Evolutionary conservation across 768 basidiomycete species (phyloP).

Genomic region (Pulveroboletus sp.): DNA sequence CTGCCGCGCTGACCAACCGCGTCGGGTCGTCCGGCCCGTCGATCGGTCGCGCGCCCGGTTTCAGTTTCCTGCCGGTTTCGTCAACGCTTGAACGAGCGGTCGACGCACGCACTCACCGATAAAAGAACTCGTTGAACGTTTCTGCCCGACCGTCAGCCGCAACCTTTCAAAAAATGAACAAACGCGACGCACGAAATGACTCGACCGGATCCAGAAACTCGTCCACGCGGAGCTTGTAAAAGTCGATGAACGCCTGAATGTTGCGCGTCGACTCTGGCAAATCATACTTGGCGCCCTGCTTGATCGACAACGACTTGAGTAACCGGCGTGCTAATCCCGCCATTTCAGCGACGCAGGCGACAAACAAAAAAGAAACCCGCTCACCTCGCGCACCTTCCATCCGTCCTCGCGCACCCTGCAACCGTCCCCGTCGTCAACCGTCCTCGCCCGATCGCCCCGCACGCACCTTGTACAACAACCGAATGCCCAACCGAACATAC

Average conservation of each 20-base stretch:
- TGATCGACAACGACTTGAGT: conserved; percentile 85
- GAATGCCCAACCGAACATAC: conserved; percentile 89
- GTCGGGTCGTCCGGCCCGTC: conserved; percentile 69
- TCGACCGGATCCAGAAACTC: conserved; percentile 82
- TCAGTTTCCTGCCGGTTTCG: conserved; percentile 71
- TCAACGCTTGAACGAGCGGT: background rate
- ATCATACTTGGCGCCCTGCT: conserved; percentile 93
- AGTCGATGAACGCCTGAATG: conserved; percentile 84
- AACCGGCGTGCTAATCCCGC: conserved; percentile 40
- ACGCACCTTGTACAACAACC: conserved; percentile 77
- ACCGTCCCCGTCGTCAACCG: background rate
- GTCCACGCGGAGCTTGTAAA: conserved; percentile 77
- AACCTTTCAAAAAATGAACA: background rate
- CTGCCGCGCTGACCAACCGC: conserved; percentile 84
- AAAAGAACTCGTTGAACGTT: conserved; percentile 93
- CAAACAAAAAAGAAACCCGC: conserved; percentile 16
- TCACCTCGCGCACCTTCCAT: conserved; percentile 88
- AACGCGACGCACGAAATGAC: conserved; percentile 66
- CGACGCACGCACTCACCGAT: conserved; percentile 42
- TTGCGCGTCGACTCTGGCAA: conserved; percentile 77
- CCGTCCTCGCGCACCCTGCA: conserved; percentile 71
- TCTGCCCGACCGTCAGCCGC: conserved; percentile 39
- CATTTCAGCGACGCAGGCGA: background rate
- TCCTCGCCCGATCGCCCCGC: background rate
- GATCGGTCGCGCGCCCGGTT: conserved; percentile 72